Conservation (phyloP, 2,329 filamentous ascomycete species). For the Diaporthe batatas region DNA sequence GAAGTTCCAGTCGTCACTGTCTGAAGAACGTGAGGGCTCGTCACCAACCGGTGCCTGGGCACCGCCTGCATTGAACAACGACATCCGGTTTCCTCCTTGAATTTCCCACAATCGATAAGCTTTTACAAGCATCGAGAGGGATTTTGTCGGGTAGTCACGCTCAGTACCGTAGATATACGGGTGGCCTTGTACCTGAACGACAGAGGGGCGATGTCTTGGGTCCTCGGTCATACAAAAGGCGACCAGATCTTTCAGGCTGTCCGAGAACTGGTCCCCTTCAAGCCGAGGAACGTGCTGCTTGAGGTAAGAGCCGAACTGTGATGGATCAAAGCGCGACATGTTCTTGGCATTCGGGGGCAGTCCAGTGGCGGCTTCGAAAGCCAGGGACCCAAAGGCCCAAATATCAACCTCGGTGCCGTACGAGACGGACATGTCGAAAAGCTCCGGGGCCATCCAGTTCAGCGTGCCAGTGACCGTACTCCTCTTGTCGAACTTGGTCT, state of each 20-base stretch:
- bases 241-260: conserved; percentile 76
- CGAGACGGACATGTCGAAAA: conserved; percentile 74
- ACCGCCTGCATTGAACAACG: conserved; percentile 71
- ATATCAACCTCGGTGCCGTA: conserved; percentile 83
- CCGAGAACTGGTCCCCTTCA: conserved; percentile 78
- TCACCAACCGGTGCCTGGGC: conserved; percentile 65
- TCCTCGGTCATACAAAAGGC: conserved; percentile 80
- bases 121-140: conserved; percentile 75
- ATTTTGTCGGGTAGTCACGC: conserved; percentile 72
- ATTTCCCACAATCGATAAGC: conserved; percentile 83
- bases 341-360: conserved; percentile 77
- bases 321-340: conserved; percentile 59
- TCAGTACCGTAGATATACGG: conserved; percentile 75
- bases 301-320: conserved; percentile 68
- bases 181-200: conserved; percentile 77
- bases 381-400: conserved; percentile 86
- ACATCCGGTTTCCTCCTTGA: conserved; percentile 77
- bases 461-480: conserved; percentile 86
- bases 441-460: conserved; percentile 89
- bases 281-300: conserved; percentile 76
- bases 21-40: conserved; percentile 50
- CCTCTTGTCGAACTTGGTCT: conserved; percentile 81
- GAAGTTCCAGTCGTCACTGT: conserved; percentile 75
- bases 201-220: conserved; percentile 75
- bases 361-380: conserved; percentile 85